Percentiles rank a stretch among this genome's conserved stretches.
These are phyloP conservation scores for Polyporus tsugae DNA, from an alignment of 1,284 basidiomycete species.

Conservation along the genomic window DNA sequence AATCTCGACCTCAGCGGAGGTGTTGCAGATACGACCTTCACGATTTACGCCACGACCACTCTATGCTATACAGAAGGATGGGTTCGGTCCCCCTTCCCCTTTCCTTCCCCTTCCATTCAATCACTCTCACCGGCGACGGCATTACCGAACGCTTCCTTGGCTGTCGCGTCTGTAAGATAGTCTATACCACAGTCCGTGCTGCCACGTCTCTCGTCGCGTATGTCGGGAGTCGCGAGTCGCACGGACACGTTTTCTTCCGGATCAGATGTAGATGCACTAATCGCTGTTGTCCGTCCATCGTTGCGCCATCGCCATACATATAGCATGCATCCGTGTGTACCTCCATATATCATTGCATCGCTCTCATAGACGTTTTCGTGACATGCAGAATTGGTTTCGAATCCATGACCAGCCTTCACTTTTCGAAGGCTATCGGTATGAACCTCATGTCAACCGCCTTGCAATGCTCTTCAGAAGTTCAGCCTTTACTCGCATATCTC, in stretches of 20 bases:
- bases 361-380: background rate
- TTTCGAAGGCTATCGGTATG: background rate
- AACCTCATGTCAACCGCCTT: too few species aligned
- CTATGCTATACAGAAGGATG: background rate
- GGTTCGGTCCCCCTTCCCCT: background rate
- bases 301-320: conserved; percentile 1
- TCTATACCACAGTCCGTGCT: conserved; percentile 24
- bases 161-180: conserved; percentile 25
- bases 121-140: background rate
- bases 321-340: conserved; percentile 1
- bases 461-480: too few species aligned
- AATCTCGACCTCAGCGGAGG: conserved; percentile 16
- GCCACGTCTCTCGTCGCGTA: background rate
- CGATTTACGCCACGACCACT: conserved; percentile 17
- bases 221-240: conserved; percentile 1
- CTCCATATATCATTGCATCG: background rate
- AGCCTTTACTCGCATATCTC: background rate
- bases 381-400: background rate
- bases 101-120: background rate
- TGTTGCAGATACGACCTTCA: conserved; percentile 25
- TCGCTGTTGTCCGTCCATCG: background rate
- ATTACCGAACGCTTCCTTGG: conserved; percentile 8
- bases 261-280: background rate
- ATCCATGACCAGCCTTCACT: background rate
- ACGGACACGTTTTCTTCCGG: background rate